Conservation (phyloP, 805 yeast species). For the Ogataea pini region DNA sequence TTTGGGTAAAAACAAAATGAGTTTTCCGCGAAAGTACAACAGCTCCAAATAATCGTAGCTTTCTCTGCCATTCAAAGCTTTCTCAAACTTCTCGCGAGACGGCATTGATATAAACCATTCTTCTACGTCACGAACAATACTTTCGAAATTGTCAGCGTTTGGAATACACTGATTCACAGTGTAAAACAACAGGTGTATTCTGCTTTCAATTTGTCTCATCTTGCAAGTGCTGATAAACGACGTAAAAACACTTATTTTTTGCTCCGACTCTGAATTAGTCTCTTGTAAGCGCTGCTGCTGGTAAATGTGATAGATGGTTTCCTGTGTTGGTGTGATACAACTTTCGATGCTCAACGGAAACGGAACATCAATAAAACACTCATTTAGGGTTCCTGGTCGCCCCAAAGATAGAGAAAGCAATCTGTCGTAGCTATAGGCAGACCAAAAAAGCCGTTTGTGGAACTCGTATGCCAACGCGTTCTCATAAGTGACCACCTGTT, state of each 20-base stretch:
- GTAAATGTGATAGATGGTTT: constrained; percentile 15
- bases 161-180: constrained; percentile 17
- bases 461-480: constrained; percentile 23
- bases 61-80: constrained; percentile 18
- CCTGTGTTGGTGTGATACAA: constrained; percentile 9
- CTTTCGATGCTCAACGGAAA: constrained; percentile 24
- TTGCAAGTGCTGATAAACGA: constrained; percentile 20
- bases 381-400: constrained; percentile 26
- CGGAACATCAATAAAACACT: constrained; percentile 25
- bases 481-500: constrained; percentile 17
- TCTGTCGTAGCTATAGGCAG: constrained; percentile 24
- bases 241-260: constrained; percentile 19
- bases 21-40: constrained; percentile 21
- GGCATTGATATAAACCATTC: constrained; percentile 18
- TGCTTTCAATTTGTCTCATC: constrained; percentile 25
- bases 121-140: constrained; percentile 18
- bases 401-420: constrained; percentile 25
- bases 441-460: constrained; percentile 27
- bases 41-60: constrained; percentile 24
- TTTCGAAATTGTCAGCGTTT: constrained; percentile 17
- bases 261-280: constrained; percentile 14
- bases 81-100: constrained; percentile 13
- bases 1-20: constrained; percentile 21
- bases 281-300: constrained; percentile 21
- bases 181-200: constrained; percentile 21